A percentile compares a stretch with the other conserved stretches of the same genome.
These are phyloP conservation scores for Immersiella caudata DNA, from an alignment of 495 filamentous ascomycete species.

Conservation along the genomic window DNA sequence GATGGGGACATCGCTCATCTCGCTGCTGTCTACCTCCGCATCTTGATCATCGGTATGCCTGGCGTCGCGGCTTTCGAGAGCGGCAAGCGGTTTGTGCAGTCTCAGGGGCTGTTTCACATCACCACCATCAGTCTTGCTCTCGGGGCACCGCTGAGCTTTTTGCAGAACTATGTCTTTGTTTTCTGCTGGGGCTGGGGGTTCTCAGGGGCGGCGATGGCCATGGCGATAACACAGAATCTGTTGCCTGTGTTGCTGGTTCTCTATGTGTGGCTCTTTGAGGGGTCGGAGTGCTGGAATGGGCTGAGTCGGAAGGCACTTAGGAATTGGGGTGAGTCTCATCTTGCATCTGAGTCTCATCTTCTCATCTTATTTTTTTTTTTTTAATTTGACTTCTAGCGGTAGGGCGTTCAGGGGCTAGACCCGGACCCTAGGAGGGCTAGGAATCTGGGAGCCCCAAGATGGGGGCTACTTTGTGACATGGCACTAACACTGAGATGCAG, in stretches of 20 bases:
- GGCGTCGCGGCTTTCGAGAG: constrained; percentile 70
- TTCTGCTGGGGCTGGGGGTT: constrained; percentile 77
- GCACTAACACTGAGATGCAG: constrained; percentile 50
- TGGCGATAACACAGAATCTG: constrained; percentile 79
- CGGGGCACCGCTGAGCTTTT: constrained; percentile 65
- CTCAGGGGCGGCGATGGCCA: constrained; percentile 80
- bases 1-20: constrained; percentile 63
- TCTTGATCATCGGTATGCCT: constrained; percentile 66
- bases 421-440: no score
- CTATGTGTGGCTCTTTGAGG: constrained; percentile 74
- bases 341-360: not conserved
- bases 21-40: constrained; percentile 67
- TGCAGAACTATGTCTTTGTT: constrained; percentile 70
- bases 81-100: constrained; percentile 75
- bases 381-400: no score
- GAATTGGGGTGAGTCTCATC: constrained; percentile 66
- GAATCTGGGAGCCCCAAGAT: no score
- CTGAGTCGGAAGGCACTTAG: constrained; percentile 67
- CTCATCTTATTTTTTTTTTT: no score
- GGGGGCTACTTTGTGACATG: no score
- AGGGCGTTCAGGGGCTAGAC: no score
- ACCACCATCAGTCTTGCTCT: constrained; percentile 69
- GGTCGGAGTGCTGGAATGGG: constrained; percentile 84
- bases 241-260: constrained; percentile 72
- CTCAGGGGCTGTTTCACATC: constrained; percentile 70